Conservation (phyloP, 2,329 filamentous ascomycete genomes). For the Phialophora tarda region DNA sequence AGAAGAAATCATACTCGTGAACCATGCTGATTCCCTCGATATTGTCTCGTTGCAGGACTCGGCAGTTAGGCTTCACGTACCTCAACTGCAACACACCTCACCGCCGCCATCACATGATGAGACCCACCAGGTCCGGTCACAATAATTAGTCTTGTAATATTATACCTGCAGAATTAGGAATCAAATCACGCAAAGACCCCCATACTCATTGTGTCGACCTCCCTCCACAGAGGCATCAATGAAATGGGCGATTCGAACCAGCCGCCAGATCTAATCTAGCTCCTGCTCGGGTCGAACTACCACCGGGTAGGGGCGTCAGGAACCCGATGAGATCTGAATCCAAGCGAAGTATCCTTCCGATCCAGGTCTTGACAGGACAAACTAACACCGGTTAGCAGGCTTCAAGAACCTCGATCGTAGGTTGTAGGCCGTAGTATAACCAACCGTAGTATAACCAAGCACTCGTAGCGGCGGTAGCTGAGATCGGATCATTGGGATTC, state of each 20-base stretch:
- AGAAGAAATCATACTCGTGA: background rate
- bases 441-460: background rate
- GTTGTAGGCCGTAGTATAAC: background rate
- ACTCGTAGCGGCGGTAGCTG: background rate
- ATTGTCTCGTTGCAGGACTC: background rate
- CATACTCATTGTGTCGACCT: conserved; percentile 6
- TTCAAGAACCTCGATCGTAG: background rate
- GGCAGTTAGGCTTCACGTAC: background rate
- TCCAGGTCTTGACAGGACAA: conserved; percentile 2
- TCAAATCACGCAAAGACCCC: conserved; percentile 11
- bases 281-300: conserved; percentile 4
- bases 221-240: conserved; percentile 1
- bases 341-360: background rate
- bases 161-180: background rate
- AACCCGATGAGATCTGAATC: conserved; percentile 1
- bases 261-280: background rate
- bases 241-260: conserved; percentile 3
- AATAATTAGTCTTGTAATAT: background rate
- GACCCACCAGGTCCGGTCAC: background rate
- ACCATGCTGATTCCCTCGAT: background rate
- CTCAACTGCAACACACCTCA: background rate
- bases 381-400: conserved; percentile 1
- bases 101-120: background rate
- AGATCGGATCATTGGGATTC: background rate
- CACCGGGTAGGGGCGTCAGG: conserved; percentile 6